These are phyloP conservation scores for Monosporozyma unispora DNA, from an alignment of 805 yeast species.

Conservation along the genomic window DNA sequence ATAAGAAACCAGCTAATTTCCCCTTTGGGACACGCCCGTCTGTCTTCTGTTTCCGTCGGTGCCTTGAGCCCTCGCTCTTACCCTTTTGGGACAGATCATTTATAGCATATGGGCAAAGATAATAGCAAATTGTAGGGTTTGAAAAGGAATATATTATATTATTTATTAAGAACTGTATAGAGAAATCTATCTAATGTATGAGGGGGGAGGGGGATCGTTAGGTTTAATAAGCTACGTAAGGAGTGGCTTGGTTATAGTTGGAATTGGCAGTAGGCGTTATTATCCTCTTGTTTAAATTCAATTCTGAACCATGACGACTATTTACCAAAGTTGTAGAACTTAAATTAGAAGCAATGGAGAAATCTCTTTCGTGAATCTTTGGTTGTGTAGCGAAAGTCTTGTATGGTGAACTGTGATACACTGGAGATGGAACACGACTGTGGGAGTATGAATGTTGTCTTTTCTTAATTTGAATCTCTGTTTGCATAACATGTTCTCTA, in stretches of 20 bases:
- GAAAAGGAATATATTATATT: background rate
- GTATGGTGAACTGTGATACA: constrained; percentile 17
- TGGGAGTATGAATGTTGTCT: constrained; percentile 4
- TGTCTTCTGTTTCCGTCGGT: background rate
- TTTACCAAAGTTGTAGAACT: constrained; percentile 11
- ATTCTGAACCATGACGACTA: background rate
- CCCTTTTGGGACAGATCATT: background rate
- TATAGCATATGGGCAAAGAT: too few species aligned
- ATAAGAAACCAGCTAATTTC: background rate
- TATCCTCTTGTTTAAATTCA: background rate
- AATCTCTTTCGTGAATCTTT: constrained; percentile 1
- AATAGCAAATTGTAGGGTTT: too few species aligned
- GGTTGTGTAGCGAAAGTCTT: background rate
- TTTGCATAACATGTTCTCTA: constrained; percentile 37
- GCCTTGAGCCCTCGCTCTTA: background rate
- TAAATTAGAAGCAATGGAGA: constrained; percentile 8
- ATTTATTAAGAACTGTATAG: too few species aligned
- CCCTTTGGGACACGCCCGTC: background rate
- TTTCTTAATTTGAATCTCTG: constrained; percentile 19
- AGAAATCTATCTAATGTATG: background rate
- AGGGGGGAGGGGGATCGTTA: background rate
- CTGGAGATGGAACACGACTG: constrained; percentile 1
- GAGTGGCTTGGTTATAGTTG: background rate
- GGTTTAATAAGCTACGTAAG: background rate
- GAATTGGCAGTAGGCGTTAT: background rate